Percentiles rank a stretch among this genome's conserved stretches.
These are phyloP conservation scores for Ascochyta rabiei DNA, from an alignment of 2,329 filamentous ascomycete species.

Conservation along the genomic window DNA sequence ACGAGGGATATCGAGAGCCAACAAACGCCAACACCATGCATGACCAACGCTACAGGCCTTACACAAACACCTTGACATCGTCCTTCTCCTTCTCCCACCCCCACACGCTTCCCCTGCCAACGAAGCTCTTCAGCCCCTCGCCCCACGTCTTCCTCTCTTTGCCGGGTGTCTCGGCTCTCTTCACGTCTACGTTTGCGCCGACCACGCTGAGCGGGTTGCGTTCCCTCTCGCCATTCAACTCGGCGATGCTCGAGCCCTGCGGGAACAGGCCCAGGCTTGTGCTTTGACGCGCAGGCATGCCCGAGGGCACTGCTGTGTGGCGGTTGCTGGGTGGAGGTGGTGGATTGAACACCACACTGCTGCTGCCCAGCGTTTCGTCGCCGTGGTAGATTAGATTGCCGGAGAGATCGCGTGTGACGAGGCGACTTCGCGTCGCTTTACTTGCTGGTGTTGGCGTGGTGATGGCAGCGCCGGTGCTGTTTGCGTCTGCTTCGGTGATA, in stretches of 20 bases:
- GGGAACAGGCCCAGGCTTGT: conserved; percentile 22
- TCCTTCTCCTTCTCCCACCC: conserved; percentile 24
- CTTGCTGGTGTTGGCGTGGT: conserved; percentile 1
- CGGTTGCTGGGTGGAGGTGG: conserved; percentile 9
- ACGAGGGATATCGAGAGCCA: conserved; percentile 7
- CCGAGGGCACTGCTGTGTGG: background rate
- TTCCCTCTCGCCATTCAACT: conserved; percentile 11
- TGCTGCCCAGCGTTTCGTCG: conserved; percentile 24
- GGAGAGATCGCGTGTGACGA: conserved; percentile 23
- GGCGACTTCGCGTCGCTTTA: conserved; percentile 3
- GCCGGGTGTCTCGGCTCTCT: conserved; percentile 17
- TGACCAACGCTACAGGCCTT: background rate
- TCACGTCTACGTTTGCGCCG: conserved; percentile 16
- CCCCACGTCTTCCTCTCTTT: conserved; percentile 33
- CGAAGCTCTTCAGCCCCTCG: conserved; percentile 26
- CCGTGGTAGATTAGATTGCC: conserved; percentile 31
- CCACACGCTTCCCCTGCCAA: conserved; percentile 21
- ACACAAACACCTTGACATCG: conserved; percentile 34
- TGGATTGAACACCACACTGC: conserved; percentile 22
- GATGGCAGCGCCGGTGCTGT: conserved; percentile 15
- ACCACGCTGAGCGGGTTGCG: conserved; percentile 24
- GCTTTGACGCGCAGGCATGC: background rate
- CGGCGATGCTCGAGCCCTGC: conserved; percentile 17
- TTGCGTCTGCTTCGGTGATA: conserved; percentile 7
- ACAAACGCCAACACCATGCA: background rate